Evolutionary conservation across 2,329 filamentous ascomycete genomes (phyloP), one percentile per base, ranked within the genome.

Genomic region (Leptosphaerulina australis): DNA sequence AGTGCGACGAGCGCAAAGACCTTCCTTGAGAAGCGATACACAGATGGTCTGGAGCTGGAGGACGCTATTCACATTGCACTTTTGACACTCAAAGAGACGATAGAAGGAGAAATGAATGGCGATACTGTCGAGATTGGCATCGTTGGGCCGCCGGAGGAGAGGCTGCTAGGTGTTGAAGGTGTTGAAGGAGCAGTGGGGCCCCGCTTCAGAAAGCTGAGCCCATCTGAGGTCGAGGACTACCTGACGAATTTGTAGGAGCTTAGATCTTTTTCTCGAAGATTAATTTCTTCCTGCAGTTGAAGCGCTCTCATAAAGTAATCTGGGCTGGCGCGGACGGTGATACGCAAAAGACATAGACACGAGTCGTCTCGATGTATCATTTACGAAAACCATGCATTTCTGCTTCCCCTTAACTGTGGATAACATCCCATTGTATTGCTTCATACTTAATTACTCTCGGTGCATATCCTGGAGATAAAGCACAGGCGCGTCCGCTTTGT

Each of bases 181-280:
- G 90, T 95, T 9, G 88, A 93, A 68, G 90, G 89, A 56, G 89
- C 90, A 15, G 83, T 86, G 62, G 91, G 91, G 34, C 91, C 91
- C 50, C 84, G 91, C 58, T 96, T 96, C 84, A 84, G 91, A 76
- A 96, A 96, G 83, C 80, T 99, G 76, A 96, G 85, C 68, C 91
- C 96, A 69, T 91, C 96, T 78, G 94, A 99, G 80, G 97, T 99
- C 71, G 94, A 99, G 81, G 94, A 99, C 76, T 99, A 99, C 80
- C 80, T 99, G 76, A 97, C 94, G 75, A 97, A 96, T 83, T 85
- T 99, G 83, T 97, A 83, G 86, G 46, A 31, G 21, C 34, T 28
- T 25, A 24, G 21, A 25, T n/a, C 12, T 45, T 9, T 28, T 25
- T 20, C 21, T 45, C 7, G 31, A 39, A 26, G 6, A 25, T 8